A percentile compares a stretch with the other conserved stretches of the same genome.
phyloP scores from a whole-genome alignment of 2,329 filamentous ascomycete genomes.

The Conoideocrella luteorostrata region DNA sequence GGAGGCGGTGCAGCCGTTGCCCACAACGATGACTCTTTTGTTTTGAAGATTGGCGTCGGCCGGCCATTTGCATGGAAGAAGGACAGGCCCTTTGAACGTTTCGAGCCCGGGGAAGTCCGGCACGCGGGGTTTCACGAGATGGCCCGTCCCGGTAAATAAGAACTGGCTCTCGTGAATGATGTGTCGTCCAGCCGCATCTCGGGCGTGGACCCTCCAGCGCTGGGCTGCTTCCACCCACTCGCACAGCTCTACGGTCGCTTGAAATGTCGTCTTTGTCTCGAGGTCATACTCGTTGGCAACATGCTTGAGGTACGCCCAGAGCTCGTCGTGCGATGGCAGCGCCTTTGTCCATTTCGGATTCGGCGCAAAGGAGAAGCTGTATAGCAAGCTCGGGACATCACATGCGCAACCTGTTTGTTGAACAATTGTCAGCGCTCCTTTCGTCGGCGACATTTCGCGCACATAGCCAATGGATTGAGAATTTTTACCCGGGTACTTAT shows the following conservation, averaged over 20 bases:
- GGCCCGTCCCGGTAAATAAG: slow-evolving; percentile 29
- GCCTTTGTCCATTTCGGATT: slow-evolving; percentile 51
- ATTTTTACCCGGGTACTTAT: slow-evolving; percentile 55
- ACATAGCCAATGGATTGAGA: too few species aligned
- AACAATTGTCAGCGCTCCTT: neutral
- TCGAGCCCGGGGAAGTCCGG: slow-evolving; percentile 40
- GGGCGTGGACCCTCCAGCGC: slow-evolving; percentile 28
- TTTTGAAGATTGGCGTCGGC: slow-evolving; percentile 38
- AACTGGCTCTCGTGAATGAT: slow-evolving; percentile 32
- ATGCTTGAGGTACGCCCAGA: slow-evolving; percentile 47
- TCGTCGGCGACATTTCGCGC: neutral
- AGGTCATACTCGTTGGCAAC: slow-evolving; percentile 43
- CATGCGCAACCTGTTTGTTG: slow-evolving; percentile 34
- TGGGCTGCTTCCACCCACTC: slow-evolving; percentile 30
- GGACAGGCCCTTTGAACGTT: slow-evolving; percentile 34
- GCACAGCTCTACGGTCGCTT: slow-evolving; percentile 27
- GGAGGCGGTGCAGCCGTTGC: slow-evolving; percentile 48
- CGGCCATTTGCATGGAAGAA: slow-evolving; percentile 52
- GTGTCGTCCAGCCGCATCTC: too few species aligned
- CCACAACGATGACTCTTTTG: slow-evolving; percentile 46
- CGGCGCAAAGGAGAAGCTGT: slow-evolving; percentile 54
- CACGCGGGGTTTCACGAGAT: slow-evolving; percentile 25
- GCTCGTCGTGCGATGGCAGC: slow-evolving; percentile 49
- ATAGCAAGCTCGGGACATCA: slow-evolving; percentile 52
- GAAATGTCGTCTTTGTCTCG: slow-evolving; percentile 30